Conservation (phyloP, 2,329 filamentous ascomycete genomes). For the Penicillium sp. region DNA sequence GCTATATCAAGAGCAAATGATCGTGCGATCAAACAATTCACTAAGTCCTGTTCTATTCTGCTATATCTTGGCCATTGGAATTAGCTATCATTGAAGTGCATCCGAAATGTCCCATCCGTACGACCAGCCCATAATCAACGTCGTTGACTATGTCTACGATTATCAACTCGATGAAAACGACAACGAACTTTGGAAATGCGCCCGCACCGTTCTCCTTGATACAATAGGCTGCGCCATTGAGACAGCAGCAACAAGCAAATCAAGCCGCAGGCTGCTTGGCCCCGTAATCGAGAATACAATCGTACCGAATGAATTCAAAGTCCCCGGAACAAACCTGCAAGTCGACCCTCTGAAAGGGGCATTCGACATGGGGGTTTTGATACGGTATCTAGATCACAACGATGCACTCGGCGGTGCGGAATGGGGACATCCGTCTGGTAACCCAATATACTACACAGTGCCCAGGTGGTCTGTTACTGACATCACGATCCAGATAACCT, state of each 20-base stretch:
- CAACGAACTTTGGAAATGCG: conserved; percentile 19
- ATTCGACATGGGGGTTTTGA: conserved; percentile 41
- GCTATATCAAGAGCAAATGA: no score
- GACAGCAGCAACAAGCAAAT: conserved; percentile 20
- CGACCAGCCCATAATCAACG: conserved; percentile 39
- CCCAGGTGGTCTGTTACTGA: not conserved
- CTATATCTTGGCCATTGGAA: no score
- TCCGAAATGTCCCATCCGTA: conserved; percentile 30
- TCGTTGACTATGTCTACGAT: conserved; percentile 26
- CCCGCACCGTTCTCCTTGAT: conserved; percentile 26
- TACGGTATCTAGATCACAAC: conserved; percentile 47
- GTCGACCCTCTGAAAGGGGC: conserved; percentile 43
- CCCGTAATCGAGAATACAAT: conserved; percentile 15
- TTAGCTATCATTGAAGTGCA: no score
- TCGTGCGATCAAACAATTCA: no score
- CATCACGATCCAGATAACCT: conserved; percentile 37
- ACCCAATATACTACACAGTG: no score
- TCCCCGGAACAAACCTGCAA: conserved; percentile 41
- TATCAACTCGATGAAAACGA: conserved; percentile 15
- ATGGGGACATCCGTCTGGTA: conserved; percentile 46
- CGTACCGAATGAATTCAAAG: conserved; percentile 34
- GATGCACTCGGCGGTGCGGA: conserved; percentile 44
- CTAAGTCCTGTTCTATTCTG: no score
- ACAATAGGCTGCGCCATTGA: conserved; percentile 30
- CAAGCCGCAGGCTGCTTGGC: conserved; percentile 20